Evolutionary conservation across 2,329 filamentous ascomycete genomes (phyloP), one percentile per base, ranked within the genome.

Genomic region (Apiospora sp.): DNA sequence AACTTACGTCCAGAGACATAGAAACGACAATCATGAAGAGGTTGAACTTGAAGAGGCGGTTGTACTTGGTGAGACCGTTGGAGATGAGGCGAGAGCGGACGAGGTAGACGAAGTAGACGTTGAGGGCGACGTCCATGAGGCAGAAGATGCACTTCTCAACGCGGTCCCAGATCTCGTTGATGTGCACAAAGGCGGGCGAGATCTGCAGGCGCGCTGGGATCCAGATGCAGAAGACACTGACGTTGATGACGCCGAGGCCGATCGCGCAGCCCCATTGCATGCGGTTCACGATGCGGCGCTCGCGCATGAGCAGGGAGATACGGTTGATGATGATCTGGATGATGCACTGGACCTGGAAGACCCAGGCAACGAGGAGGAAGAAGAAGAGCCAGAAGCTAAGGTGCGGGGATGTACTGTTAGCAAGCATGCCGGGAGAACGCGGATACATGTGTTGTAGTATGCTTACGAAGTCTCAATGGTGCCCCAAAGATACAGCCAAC

Each of bases 291-390:
- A 80, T 81, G 0, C 70, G 76, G 4, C 79, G 82, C 73, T 85
- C 78, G 27, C 83, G 81, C 44, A 86, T 81, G 49, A 87, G 82
- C 12, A 88, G 81, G 0, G 82, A 79, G 10, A 87, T 82, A 41
- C 86, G 83, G 75, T 88, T 88, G 74, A 86, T 84, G 75, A 87
- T 86, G 64, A 88, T 88, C 73, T 87, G 86, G 77, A 86, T 84
- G 3, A 87, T 77, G 27, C 86, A 82, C 75, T 87, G 86, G 14
- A 86, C 82, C 77, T 84, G 76, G 49, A 82, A 75, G 14, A 78
- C 76, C 81, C 83, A 82, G 73, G 82, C 27, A 73, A 75, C 69
- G 30, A 76, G 67, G 37, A 73, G 43, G 30, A 64, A 46, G 48
- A 73, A 73, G 44, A 54, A 73, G 5, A 73, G 19, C 68, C 69